Evolutionary conservation across 805 yeast species (phyloP).

Genomic region (Yamadazyma phyllophila): DNA sequence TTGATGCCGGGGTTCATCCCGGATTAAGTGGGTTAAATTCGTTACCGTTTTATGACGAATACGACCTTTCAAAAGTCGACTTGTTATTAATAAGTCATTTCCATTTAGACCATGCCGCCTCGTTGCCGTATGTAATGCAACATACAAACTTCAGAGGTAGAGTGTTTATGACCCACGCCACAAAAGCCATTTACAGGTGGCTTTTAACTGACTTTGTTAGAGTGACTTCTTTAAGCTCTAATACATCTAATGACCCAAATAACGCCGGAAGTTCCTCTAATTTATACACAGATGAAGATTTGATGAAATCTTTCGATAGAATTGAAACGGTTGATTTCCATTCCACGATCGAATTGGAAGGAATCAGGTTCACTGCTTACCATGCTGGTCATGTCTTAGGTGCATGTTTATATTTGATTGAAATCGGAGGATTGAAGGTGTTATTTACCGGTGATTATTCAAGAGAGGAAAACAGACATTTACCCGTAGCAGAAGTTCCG

Average conservation of each 20-base stretch:
- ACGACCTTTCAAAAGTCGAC: slow-evolving; percentile 84
- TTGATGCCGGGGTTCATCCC: slow-evolving; percentile 98
- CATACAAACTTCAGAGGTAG: slow-evolving; percentile 93
- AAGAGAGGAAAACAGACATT: slow-evolving; percentile 91
- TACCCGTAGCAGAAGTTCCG: slow-evolving; percentile 94
- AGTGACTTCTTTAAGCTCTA: slow-evolving; percentile 60
- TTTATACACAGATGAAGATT: slow-evolving; percentile 86
- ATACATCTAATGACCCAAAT: slow-evolving; percentile 32
- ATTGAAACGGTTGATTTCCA: slow-evolving; percentile 96
- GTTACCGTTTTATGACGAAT: slow-evolving; percentile 93
- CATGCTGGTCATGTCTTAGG: slow-evolving; percentile 99
- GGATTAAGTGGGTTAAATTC: slow-evolving; percentile 88
- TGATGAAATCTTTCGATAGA: slow-evolving; percentile 79
- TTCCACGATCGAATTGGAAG: slow-evolving; percentile 91
- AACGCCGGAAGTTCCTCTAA: slow-evolving; percentile 42
- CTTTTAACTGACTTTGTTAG: slow-evolving; percentile 88
- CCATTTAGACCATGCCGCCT: slow-evolving; percentile 97
- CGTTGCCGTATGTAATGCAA: slow-evolving; percentile 96
- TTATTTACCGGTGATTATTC: slow-evolving; percentile 97
- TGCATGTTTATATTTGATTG: slow-evolving; percentile 96
- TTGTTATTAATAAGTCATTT: slow-evolving; percentile 86
- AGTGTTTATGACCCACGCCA: slow-evolving; percentile 98
- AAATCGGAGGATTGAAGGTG: slow-evolving; percentile 86
- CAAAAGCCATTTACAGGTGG: slow-evolving; percentile 98
- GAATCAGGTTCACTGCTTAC: slow-evolving; percentile 92